Evolutionary conservation across 164 flowering plant genomes (phyloP), one percentile per base, ranked within the genome.

Genomic region (Macadamia tetraphylla): DNA sequence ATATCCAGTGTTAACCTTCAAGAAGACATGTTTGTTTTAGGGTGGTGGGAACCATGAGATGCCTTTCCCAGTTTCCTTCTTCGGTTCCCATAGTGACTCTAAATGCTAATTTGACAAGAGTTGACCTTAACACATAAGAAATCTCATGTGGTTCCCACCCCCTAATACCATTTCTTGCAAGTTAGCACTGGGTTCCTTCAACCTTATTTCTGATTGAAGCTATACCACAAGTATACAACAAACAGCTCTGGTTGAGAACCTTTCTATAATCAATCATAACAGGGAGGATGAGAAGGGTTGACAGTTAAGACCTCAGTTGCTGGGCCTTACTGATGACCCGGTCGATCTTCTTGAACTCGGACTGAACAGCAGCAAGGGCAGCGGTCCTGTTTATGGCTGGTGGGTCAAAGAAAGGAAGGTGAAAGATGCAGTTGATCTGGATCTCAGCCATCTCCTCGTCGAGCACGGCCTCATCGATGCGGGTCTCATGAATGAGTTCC

Each of bases 381-480:
- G 58, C 62, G 13, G 60, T 32, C 14, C 29, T 68, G 32, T 65
- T 67, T 29, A 49, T 71, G 29, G 32, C 18, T 29, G 72, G 69
- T 69, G 68, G 9, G 30, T n/a, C 48, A 5, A 67, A 32, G 49
- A 89, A 87, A 2, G 87, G 93, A 29, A 89, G 87, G 76, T 81
- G 78, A 42, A 87, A 78, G 46, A 91, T 70, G 49, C 91, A 89
- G 4, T 78, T 86, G 58, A 93, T 81, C 72, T 89, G 95, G 60
- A 89, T 81, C 75, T 88, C 93, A 9, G 85, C 81, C 88, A 89
- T 82, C 69, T 89, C 89, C 63, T 82, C 88, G 67, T 91, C 95
- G 29, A 91, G 74, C 51, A 91, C 82, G 0, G 87, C 69, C 74
- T 89, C 97, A 69, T 91, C 97, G n/a, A 85, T 81, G 1, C 86